phyloP scores from a whole-genome alignment of 257 asterid genomes.

The Nicotiana benthamiana region DNA sequence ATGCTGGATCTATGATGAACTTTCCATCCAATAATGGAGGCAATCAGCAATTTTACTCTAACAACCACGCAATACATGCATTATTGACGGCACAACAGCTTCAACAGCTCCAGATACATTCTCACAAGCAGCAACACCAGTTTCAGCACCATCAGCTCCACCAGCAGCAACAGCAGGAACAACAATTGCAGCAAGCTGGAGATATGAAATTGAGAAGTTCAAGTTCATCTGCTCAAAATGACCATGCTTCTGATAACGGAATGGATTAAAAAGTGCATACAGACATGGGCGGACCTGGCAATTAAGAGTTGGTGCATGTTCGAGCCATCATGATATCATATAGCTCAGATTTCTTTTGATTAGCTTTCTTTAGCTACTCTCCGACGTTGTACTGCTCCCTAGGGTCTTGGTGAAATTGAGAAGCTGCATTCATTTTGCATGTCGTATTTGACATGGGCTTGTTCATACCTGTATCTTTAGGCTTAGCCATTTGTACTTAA shows the following conservation, averaged over 20 bases:
- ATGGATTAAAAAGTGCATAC: not conserved
- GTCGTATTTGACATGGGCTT: not conserved
- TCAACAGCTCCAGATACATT: slow-evolving; percentile 80
- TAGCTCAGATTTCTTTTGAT: not conserved
- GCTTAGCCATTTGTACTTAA: not conserved
- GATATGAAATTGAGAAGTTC: slow-evolving; percentile 44
- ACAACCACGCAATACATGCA: slow-evolving; percentile 48
- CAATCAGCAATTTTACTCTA: slow-evolving; percentile 42
- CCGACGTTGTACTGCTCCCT: not conserved
- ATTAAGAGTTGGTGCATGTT: not conserved
- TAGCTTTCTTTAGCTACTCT: not conserved
- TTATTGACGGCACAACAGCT: slow-evolving; percentile 59
- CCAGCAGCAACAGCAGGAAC: slow-evolving; percentile 40
- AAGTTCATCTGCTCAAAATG: slow-evolving; percentile 31
- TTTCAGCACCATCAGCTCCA: slow-evolving; percentile 36
- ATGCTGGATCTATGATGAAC: slow-evolving; percentile 64
- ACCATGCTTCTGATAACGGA: slow-evolving; percentile 21
- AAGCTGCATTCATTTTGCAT: not conserved
- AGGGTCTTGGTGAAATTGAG: not conserved
- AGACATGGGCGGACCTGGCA: not conserved
- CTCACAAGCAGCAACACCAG: slow-evolving; percentile 65
- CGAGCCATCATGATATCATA: not conserved
- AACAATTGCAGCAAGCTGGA: slow-evolving; percentile 24
- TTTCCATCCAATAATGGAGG: slow-evolving; percentile 48
- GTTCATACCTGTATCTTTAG: not conserved